Percentiles rank a stretch among this genome's conserved stretches.
These are phyloP conservation scores for Dioscorea cayenensis DNA, from an alignment of 116 monocot species.

Conservation along the genomic window DNA sequence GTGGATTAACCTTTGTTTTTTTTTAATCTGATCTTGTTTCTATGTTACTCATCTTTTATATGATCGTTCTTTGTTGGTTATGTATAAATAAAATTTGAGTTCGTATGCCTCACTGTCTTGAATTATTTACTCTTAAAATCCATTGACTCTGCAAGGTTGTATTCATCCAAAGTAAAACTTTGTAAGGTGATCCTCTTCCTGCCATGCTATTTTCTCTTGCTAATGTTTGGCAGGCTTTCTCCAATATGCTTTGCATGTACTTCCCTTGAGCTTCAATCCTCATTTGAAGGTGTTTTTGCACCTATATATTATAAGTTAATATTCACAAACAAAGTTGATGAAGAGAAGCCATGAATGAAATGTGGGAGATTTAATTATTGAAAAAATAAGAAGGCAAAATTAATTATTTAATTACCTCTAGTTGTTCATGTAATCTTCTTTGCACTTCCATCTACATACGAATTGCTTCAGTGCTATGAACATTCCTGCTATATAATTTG, in stretches of 20 bases:
- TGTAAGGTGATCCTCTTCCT: conserved; percentile 19
- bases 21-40: no score
- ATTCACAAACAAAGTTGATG: background rate
- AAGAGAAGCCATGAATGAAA: background rate
- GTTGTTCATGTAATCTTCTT: conserved; percentile 81
- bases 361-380: no score
- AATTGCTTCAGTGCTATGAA: conserved; percentile 75
- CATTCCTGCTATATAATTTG: conserved; percentile 46
- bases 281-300: conserved; percentile 94
- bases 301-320: conserved; percentile 25
- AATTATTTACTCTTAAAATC: no score
- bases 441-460: conserved; percentile 97
- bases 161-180: no score
- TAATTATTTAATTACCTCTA: conserved; percentile 53
- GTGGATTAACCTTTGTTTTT: no score
- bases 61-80: no score
- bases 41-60: no score
- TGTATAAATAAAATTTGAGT: no score
- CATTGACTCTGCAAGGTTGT: no score
- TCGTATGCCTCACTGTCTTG: no score
- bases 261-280: conserved; percentile 96
- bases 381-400: background rate
- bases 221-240: conserved; percentile 81
- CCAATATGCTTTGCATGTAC: conserved; percentile 88
- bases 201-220: conserved; percentile 30